Base-by-base conservation (phyloP, 78 protist species). In the Bigelowiella natans region DNA sequence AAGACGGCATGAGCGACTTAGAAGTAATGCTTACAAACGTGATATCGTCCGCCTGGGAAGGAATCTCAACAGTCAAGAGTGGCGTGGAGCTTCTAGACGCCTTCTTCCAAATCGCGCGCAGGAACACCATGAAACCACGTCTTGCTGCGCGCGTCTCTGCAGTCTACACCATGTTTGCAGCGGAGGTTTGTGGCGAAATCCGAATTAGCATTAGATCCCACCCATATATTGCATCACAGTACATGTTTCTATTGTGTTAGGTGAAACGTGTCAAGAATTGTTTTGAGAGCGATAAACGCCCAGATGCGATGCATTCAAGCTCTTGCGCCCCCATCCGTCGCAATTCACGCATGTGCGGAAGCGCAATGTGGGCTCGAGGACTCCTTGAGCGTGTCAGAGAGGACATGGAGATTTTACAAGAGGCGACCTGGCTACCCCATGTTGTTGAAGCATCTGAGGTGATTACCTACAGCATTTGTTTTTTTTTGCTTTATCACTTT, bases 1-100 rank as follows among this genome's bases (percentile, higher is more conserved):
- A 95, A 88, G 34, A 40, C 37, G 90, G 83, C 26, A n/a, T 95
- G 39, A 93, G 92, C 37, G 96, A 96, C 39, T 90, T 96, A 89
- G 97, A 95, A 83, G 73, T 51, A 37, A 91, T 92, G 93, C 2
- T 91, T 51, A 38, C 39, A 88, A 93, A 94, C 85, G 92, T 92
- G 88, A 92, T 94, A 82, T 31, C 85, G 1, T 1, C 91, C 2
- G 92, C 98, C 0, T 95, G 94, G 82, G 94, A 92, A 30, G 1
- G 31, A 0, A 88, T 87, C 37, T 1, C 93, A 29, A 91, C 93
- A 31, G 90, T 92, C 31, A 39, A 1, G 1, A 40, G 63, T 0
- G 73, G 73, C 18, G 73, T 51, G 73, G 73, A 51, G 73, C 73
- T 92, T 31, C 89, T 93, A 28, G 94, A 92, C n/a, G 91, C 93